Conservation (phyloP, 306 rosid genomes). For the Fragaria vesca region DNA sequence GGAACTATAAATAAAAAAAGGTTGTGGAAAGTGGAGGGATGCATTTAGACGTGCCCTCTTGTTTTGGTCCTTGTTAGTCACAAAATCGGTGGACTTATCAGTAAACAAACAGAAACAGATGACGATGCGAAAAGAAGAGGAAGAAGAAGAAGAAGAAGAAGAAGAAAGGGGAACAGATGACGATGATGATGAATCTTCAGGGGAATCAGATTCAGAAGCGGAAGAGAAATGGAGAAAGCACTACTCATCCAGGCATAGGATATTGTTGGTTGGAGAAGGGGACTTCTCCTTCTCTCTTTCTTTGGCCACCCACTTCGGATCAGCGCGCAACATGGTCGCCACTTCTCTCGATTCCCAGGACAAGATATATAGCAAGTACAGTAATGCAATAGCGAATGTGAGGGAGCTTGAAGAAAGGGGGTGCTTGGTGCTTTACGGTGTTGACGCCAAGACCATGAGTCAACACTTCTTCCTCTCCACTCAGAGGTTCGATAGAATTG, state of each 20-base stretch:
- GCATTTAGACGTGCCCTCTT: too few relatives aligned
- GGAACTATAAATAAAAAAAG: too few relatives aligned
- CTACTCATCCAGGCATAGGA: constrained; percentile 66
- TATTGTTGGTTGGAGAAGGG: constrained; percentile 78
- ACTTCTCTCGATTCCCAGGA: constrained; percentile 73
- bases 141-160: background rate
- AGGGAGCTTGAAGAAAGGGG: constrained; percentile 73
- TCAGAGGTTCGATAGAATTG: constrained; percentile 74
- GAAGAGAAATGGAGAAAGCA: constrained; percentile 64
- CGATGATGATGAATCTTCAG: constrained; percentile 13
- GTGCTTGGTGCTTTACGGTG: constrained; percentile 51
- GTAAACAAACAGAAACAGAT: background rate
- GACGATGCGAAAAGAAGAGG: constrained; percentile 6
- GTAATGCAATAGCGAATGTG: constrained; percentile 53
- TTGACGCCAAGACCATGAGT: constrained; percentile 66
- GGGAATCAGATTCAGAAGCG: constrained; percentile 22
- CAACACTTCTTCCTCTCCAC: constrained; percentile 73
- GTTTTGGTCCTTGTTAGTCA: background rate
- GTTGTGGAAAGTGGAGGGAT: too few relatives aligned
- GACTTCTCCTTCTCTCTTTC: constrained; percentile 72
- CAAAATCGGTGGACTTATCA: background rate
- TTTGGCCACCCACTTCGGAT: constrained; percentile 58
- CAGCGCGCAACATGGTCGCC: constrained; percentile 66
- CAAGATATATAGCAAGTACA: constrained; percentile 52
- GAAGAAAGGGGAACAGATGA: constrained; percentile 7